Evolutionary conservation across 1,284 basidiomycete genomes (phyloP).

Genomic region (Vanrija sp.): DNA sequence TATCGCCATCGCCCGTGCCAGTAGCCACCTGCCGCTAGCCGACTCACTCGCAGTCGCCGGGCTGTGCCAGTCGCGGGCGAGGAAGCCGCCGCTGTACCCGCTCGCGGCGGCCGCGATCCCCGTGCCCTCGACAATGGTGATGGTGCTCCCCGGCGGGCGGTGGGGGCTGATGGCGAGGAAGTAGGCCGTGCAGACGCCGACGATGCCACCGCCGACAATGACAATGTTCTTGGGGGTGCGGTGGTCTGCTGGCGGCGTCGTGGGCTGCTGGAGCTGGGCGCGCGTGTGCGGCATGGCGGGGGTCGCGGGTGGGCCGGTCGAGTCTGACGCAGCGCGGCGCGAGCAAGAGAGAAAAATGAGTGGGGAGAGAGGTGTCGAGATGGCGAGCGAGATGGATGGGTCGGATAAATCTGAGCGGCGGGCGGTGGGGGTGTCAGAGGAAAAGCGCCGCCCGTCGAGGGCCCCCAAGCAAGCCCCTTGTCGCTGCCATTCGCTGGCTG

Average conservation of each 20-base stretch:
- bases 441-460: no score
- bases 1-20: not conserved
- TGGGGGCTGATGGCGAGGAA: constrained; percentile 33
- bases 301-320: not conserved
- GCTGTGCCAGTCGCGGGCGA: constrained; percentile 72
- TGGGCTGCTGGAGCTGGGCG: not conserved
- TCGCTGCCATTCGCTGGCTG: no score
- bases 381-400: no score
- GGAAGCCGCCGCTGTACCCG: constrained; percentile 87
- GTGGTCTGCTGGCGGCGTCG: no score
- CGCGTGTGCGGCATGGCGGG: not conserved
- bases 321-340: no score
- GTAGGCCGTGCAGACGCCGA: constrained; percentile 73
- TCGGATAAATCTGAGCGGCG: no score
- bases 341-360: no score
- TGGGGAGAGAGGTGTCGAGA: no score
- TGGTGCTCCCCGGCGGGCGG: constrained; percentile 49
- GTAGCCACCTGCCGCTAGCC: not conserved
- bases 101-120: constrained; percentile 61
- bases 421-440: no score
- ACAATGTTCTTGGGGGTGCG: constrained; percentile 30
- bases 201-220: constrained; percentile 62
- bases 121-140: constrained; percentile 71
- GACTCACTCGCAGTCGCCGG: constrained; percentile 48
- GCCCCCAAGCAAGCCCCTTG: no score